Base-by-base conservation (phyloP, 306 rosid species). In the Casuarina cunninghamiana region DNA sequence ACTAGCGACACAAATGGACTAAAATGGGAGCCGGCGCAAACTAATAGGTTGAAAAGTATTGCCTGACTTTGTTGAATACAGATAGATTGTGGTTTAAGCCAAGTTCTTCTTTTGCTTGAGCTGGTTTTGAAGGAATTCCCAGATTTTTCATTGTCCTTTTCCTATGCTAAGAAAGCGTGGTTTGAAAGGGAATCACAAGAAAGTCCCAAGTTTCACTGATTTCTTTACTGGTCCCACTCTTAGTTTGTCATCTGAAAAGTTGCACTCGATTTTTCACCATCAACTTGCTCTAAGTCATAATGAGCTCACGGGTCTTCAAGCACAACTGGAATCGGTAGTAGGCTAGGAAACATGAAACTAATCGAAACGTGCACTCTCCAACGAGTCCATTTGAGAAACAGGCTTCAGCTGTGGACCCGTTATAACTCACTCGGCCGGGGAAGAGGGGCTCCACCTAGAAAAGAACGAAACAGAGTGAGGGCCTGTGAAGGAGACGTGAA, bases 401-500 rank as follows among this genome's bases (percentile, higher is more conserved):
- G 41, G 57, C 42, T 48, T 32, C 19, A 70, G 19, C 16, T 19
- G 42, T 5, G 26, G 42, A 35, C 11, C 42, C 71, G 17, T 2
- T 26, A 15, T 48, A 32, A 66, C 6, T 66, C 10, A 2, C 13
- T 70, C 19, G 74, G 74, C 58, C 74, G 48, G 6, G 26, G 55
- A 45, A 70, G 58, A 41, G 74, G 19, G n/a, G 57, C 11, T 71
- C 58, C 58, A 0, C 38, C 21, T 48, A 48, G 50, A 42, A 66
- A 66, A 42, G 50, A 66, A 42, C 50, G 37, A 41, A 66, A 66
- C 35, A 66, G 10, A 6, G 7, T 7, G 13, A 66, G 16, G 37
- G 71, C 71, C 15, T 66, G 35, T 41, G 71, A 41, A 41, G 71
- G 50, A 41, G 50, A 42, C 17, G 71, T 41, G 50, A 66, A 66